A percentile compares a stretch with the other conserved stretches of the same genome.
These are phyloP conservation scores for Gnomoniopsis smithogilvyi DNA, from an alignment of 2,329 filamentous ascomycete species.

Conservation along the genomic window DNA sequence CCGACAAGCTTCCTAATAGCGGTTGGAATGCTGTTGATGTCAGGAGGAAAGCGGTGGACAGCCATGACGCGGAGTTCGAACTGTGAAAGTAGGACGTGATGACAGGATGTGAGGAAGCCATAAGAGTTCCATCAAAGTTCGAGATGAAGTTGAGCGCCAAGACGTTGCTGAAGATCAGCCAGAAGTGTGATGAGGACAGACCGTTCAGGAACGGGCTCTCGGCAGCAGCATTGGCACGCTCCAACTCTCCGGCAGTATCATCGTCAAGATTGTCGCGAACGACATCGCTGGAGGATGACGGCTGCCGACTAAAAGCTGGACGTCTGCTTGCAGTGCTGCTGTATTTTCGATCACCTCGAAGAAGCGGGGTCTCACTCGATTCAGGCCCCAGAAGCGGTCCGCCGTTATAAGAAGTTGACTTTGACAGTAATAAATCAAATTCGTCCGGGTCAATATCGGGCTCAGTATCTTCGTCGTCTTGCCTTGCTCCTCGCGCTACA, in stretches of 20 bases:
- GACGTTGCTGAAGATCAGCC: constrained; percentile 59
- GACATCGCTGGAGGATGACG: constrained; percentile 5
- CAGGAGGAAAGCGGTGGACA: constrained; percentile 75
- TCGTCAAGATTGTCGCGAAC: constrained; percentile 4
- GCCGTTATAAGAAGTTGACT: constrained; percentile 34
- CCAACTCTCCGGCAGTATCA: not conserved
- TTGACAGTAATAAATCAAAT: constrained; percentile 35
- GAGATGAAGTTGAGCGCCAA: constrained; percentile 56
- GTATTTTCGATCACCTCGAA: constrained; percentile 31
- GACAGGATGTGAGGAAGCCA: constrained; percentile 75
- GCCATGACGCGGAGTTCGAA: constrained; percentile 77
- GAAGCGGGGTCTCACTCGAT: constrained; percentile 35
- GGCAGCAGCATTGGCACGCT: not conserved
- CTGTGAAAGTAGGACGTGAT: constrained; percentile 78
- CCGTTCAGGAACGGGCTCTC: constrained; percentile 38
- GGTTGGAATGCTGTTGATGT: constrained; percentile 76
- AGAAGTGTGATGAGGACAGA: constrained; percentile 51
- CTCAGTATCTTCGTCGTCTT: constrained; percentile 5
- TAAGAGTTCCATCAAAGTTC: constrained; percentile 74
- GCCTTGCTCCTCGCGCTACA: not conserved
- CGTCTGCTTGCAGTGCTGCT: constrained; percentile 21
- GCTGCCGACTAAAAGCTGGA: constrained; percentile 5
- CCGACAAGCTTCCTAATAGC: constrained; percentile 69
- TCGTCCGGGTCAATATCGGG: constrained; percentile 30
- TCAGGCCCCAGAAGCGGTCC: constrained; percentile 40